Percentiles rank a stretch among this genome's conserved stretches.
phyloP scores from a whole-genome alignment of 2,329 filamentous ascomycete genomes.

The Aspergillus tanneri region DNA sequence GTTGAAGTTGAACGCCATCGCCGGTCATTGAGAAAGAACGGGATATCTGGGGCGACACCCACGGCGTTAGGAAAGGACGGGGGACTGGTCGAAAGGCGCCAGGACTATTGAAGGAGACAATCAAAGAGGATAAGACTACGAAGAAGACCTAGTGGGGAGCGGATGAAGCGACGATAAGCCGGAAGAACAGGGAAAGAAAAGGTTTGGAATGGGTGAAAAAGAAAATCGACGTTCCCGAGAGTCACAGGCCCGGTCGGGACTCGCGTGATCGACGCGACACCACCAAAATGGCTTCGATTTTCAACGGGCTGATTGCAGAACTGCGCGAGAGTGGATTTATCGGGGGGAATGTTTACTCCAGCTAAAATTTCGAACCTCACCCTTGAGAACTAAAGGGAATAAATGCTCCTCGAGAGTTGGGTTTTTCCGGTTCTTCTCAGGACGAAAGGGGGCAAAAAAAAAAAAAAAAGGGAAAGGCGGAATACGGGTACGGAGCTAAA shows the following conservation, averaged over 20 bases:
- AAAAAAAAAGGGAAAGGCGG: not conserved
- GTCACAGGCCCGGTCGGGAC: slow-evolving; percentile 9
- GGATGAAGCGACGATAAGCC: slow-evolving; percentile 23
- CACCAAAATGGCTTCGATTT: slow-evolving; percentile 5
- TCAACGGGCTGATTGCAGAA: too few relatives aligned
- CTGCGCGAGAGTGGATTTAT: too few relatives aligned
- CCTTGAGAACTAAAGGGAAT: too few relatives aligned
- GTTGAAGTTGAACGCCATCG: slow-evolving; percentile 99
- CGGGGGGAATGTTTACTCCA: too few relatives aligned
- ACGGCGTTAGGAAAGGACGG: not conserved
- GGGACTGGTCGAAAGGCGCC: not conserved
- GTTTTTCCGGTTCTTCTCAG: not conserved
- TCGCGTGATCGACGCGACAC: slow-evolving; percentile 24
- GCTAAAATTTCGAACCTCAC: too few relatives aligned
- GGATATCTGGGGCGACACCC: slow-evolving; percentile 7
- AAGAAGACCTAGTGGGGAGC: slow-evolving; percentile 10
- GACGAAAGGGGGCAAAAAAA: not conserved
- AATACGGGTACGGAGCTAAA: not conserved
- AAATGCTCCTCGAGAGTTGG: not conserved
- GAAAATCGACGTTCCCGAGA: slow-evolving; percentile 20
- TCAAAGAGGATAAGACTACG: slow-evolving; percentile 6
- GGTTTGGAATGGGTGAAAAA: slow-evolving; percentile 15
- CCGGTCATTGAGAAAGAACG: slow-evolving; percentile 30
- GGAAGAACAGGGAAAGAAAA: slow-evolving; percentile 15
- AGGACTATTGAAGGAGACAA: not conserved